Conservation (phyloP, 495 filamentous ascomycete genomes). For the Penicillium goetzii region DNA sequence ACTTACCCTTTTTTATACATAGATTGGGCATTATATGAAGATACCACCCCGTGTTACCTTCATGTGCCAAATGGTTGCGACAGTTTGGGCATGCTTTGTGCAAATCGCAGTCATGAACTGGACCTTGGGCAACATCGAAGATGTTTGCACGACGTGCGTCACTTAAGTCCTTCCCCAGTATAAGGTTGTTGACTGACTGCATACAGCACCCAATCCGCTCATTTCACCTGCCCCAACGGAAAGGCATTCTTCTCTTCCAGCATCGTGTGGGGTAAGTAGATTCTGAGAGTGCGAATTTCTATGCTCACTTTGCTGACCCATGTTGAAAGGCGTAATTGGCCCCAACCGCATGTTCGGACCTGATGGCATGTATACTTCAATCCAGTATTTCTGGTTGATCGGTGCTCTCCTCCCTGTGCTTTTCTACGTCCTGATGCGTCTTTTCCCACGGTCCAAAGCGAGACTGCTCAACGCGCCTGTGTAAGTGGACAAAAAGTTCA, state of each 20-base stretch:
- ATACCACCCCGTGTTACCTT: conserved; percentile 66
- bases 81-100: conserved; percentile 61
- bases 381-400: conserved; percentile 59
- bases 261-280: conserved; percentile 51
- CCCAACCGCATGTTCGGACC: conserved; percentile 64
- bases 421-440: conserved; percentile 52
- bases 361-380: conserved; percentile 57
- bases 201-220: conserved; percentile 35
- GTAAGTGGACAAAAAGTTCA: conserved; percentile 13
- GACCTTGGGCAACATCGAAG: conserved; percentile 58
- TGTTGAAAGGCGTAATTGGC: conserved; percentile 54
- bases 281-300: not conserved
- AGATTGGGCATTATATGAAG: conserved; percentile 68
- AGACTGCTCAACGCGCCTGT: conserved; percentile 58
- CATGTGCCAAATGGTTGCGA: conserved; percentile 63
- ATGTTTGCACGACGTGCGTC: conserved; percentile 58
- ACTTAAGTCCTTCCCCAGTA: conserved; percentile 23
- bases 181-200: not conserved
- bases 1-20: conserved; percentile 28
- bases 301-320: not conserved
- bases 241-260: conserved; percentile 63
- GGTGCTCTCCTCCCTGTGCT: conserved; percentile 56
- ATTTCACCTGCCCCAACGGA: conserved; percentile 64
- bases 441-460: conserved; percentile 50
- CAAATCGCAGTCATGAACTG: conserved; percentile 63